A percentile compares a stretch with the other conserved stretches of the same genome.
phyloP scores from a whole-genome alignment of 169 alveolate species.

The Eimeria brunetti region DNA sequence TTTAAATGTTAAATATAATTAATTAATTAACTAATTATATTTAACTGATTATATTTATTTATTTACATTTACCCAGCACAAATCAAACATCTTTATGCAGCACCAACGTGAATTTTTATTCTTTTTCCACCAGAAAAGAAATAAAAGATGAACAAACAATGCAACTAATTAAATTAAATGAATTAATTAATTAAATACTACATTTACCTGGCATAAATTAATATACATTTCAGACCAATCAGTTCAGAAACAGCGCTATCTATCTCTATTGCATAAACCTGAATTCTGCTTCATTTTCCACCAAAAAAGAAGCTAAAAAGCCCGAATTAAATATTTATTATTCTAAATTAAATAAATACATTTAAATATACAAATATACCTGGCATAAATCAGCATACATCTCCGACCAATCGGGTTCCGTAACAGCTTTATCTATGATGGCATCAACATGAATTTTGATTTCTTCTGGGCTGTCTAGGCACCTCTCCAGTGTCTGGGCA shows the following conservation, averaged over 20 bases:
- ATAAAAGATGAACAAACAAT: too few relatives aligned
- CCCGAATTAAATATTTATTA: background rate
- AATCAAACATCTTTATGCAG: too few relatives aligned
- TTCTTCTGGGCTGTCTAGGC: constrained; percentile 26
- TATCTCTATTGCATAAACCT: constrained; percentile 70
- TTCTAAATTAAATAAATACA: background rate
- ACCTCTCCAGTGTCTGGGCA: constrained; percentile 88
- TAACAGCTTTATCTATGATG: constrained; percentile 89
- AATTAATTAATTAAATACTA: too few relatives aligned
- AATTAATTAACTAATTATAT: too few relatives aligned
- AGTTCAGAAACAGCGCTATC: constrained; percentile 92
- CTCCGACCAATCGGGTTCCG: constrained; percentile 95
- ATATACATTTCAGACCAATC: constrained; percentile 96
- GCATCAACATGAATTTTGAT: constrained; percentile 69
- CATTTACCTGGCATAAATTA: constrained; percentile 88
- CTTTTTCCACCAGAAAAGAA: too few relatives aligned
- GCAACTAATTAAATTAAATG: too few relatives aligned
- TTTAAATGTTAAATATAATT: too few relatives aligned
- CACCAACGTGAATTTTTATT: too few relatives aligned
- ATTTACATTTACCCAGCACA: too few relatives aligned
- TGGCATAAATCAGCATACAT: constrained; percentile 95
- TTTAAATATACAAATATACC: background rate
- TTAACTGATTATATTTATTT: too few relatives aligned
- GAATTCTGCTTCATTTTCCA: background rate
- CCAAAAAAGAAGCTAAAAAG: background rate